These are phyloP conservation scores for Phytophthora fragariaefolia DNA, from an alignment of 352 stramenopile genomes.

Conservation along the genomic window DNA sequence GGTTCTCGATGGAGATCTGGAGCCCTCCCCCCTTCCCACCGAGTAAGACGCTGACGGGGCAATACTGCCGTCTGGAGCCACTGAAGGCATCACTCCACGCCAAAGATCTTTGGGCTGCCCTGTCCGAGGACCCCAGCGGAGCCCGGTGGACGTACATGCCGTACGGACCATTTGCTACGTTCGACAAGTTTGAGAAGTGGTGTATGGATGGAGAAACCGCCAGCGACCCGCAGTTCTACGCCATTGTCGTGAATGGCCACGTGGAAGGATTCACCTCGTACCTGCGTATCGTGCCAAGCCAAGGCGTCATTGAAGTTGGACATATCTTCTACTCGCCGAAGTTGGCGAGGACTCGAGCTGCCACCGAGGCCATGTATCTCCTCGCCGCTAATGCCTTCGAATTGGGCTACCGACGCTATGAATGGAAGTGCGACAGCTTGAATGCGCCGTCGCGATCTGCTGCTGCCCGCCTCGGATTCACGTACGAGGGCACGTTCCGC, in stretches of 20 bases:
- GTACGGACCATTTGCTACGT: constrained; percentile 10
- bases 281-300: constrained; percentile 10
- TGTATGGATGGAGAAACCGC: neutral
- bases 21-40: constrained; percentile 17
- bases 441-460: constrained; percentile 15
- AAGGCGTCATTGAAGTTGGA: constrained; percentile 18
- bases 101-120: constrained; percentile 20
- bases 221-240: constrained; percentile 22
- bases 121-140: constrained; percentile 11
- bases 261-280: constrained; percentile 17
- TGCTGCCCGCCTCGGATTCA: constrained; percentile 22
- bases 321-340: constrained; percentile 14
- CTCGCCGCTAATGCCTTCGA: constrained; percentile 20
- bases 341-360: constrained; percentile 19
- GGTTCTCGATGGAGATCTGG: constrained; percentile 16
- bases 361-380: constrained; percentile 24
- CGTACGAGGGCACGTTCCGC: constrained; percentile 24
- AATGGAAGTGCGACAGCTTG: constrained; percentile 29
- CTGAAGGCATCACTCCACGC: constrained; percentile 7
- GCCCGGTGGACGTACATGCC: constrained; percentile 30
- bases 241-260: constrained; percentile 21
- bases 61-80: constrained; percentile 23
- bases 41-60: constrained; percentile 5
- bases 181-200: constrained; percentile 25
- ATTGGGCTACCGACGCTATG: constrained; percentile 24